A percentile compares a stretch with the other conserved stretches of the same genome.
Conservation (phyloP, 1,284 basidiomycete genomes). For the Mrakiaceae sp. region DNA sequence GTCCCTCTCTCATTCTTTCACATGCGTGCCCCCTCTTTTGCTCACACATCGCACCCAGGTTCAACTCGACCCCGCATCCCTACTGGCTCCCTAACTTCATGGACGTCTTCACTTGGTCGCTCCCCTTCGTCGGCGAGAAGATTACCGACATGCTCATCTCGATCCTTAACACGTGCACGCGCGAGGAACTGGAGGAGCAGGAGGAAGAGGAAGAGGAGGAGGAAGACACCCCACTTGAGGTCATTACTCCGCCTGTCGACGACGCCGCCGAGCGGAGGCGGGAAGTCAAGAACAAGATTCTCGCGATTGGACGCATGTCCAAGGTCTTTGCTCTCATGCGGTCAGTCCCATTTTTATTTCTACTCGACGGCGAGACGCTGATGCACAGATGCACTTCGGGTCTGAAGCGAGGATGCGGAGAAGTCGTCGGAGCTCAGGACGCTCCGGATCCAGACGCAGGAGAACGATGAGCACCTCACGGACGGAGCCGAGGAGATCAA, state of each 20-base stretch:
- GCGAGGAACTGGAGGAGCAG: slow-evolving; percentile 86
- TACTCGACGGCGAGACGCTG: too few relatives aligned
- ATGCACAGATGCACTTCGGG: not conserved
- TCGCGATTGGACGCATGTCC: slow-evolving; percentile 93
- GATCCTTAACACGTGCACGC: slow-evolving; percentile 84
- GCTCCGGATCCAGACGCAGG: slow-evolving; percentile 60
- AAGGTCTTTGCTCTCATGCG: slow-evolving; percentile 91
- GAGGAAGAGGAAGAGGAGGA: slow-evolving; percentile 45
- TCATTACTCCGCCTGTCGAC: not conserved
- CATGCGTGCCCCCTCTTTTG: not conserved
- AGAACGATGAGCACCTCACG: slow-evolving; percentile 79
- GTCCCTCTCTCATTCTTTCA: not conserved
- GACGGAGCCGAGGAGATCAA: slow-evolving; percentile 91
- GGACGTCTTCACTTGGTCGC: slow-evolving; percentile 98
- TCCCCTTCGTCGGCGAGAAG: slow-evolving; percentile 97
- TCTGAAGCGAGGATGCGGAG: slow-evolving; percentile 83
- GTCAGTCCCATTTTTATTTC: slow-evolving; percentile 38
- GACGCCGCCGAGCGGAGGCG: slow-evolving; percentile 41
- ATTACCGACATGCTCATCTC: slow-evolving; percentile 95
- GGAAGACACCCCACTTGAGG: not conserved
- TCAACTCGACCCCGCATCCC: slow-evolving; percentile 89
- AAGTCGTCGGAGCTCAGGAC: slow-evolving; percentile 94
- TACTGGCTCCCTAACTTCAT: slow-evolving; percentile 98
- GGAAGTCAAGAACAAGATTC: slow-evolving; percentile 94
- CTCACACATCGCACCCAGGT: slow-evolving; percentile 42